phyloP scores from a whole-genome alignment of 2,329 filamentous ascomycete species.

The Blastomyces percursus region DNA sequence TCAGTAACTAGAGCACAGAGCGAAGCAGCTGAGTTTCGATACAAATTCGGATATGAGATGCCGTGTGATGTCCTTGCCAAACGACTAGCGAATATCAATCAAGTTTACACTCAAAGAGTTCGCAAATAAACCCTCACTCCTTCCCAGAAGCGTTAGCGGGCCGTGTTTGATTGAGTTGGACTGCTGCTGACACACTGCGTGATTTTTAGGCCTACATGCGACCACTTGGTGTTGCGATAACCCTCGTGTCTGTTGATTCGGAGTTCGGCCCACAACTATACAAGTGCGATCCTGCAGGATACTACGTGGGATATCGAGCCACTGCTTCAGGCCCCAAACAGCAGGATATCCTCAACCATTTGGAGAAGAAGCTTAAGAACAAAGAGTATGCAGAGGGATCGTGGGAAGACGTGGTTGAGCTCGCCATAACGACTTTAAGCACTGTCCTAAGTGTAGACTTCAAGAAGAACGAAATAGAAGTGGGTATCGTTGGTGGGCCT shows the following conservation, averaged over 20 bases:
- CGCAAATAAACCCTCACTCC: slow-evolving; percentile 18
- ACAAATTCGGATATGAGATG: slow-evolving; percentile 99
- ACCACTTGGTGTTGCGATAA: slow-evolving; percentile 89
- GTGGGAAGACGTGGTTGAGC: slow-evolving; percentile 97
- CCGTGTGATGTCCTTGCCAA: slow-evolving; percentile 94
- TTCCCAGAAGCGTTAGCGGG: not conserved
- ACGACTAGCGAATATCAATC: slow-evolving; percentile 95
- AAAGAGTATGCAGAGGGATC: slow-evolving; percentile 84
- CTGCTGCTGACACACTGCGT: slow-evolving; percentile 6
- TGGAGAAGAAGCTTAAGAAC: slow-evolving; percentile 99
- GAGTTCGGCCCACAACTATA: slow-evolving; percentile 90
- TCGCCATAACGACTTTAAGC: slow-evolving; percentile 90
- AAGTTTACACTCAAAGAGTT: slow-evolving; percentile 97
- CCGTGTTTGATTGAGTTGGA: not conserved
- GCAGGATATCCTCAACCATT: slow-evolving; percentile 94
- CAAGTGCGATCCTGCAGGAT: slow-evolving; percentile 97
- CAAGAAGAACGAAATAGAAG: slow-evolving; percentile 98
- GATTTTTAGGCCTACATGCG: slow-evolving; percentile 77
- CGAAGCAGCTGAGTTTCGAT: slow-evolving; percentile 94
- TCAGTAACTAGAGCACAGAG: slow-evolving; percentile 86
- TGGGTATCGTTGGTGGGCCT: slow-evolving; percentile 90
- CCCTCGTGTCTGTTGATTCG: slow-evolving; percentile 83
- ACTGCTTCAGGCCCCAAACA: slow-evolving; percentile 96
- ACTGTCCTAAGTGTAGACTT: slow-evolving; percentile 97
- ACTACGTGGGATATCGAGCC: slow-evolving; percentile 97